Evolutionary conservation across 2,329 filamentous ascomycete species (phyloP), one percentile per base, ranked within the genome.

Genomic region (Mycocentrospora acerina): DNA sequence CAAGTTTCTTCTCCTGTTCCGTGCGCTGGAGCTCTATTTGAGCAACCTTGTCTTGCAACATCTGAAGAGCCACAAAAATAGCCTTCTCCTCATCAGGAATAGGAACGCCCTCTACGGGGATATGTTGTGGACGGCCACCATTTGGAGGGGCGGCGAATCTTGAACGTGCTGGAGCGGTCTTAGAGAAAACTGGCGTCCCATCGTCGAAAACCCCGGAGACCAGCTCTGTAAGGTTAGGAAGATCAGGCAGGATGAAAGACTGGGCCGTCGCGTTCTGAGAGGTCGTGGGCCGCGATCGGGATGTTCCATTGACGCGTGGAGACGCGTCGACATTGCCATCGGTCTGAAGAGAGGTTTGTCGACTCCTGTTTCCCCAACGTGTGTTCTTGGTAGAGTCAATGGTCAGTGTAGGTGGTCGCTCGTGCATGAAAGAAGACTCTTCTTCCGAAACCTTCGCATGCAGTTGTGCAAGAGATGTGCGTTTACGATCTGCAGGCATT

Each of bases 71-170:
- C n/a, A 78, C 71, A 53, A 81, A 81, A 32, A 85, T 74, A 2
- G 76, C 76, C 59, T 83, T 81, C 47, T 84, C 81, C 32, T 84
- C 80, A 10, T 77, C 72, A 0, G 80, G 80, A 30, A 83, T 71
- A 0, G 78, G 72, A 9, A 82, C 68, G 10, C 73, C 71, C 25
- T 80, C 73, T 14, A 83, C 63, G 0, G 73, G 70, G 10, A 70
- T 59, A 51, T 81, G 57, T 24, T 59, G 57, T 2, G 62, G 55
- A 29, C 62, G 57, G 5, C 54, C 46, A 13, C 53, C 49, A 27
- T 48, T 52, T 18, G 51, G 57, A n/a, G 71, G 71, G 12, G 75
- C 75, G 4, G 74, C 68, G 59, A 81, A 81, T 24, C 78, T 76
- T 10, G 78, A 79, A 28, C 77, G 71, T 16, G 74, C 56, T 30